These are phyloP conservation scores for Blepharisma stoltei DNA, from an alignment of 73 alveolate species.

Conservation along the genomic window DNA sequence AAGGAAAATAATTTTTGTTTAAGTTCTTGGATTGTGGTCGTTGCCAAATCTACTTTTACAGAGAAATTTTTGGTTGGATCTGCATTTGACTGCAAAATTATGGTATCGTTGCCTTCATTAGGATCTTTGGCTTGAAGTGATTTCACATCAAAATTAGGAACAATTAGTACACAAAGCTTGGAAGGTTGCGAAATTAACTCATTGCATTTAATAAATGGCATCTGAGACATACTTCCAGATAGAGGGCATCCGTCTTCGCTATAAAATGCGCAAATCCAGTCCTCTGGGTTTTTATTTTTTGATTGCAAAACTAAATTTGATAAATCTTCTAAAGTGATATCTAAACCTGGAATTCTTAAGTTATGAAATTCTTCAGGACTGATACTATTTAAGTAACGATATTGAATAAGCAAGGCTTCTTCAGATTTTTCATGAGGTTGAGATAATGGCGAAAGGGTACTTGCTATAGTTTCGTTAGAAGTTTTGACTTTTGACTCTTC, in stretches of 20 bases:
- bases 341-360: not conserved
- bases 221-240: slow-evolving; percentile 14
- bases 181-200: not conserved
- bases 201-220: not conserved
- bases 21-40: not conserved
- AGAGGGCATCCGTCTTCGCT: slow-evolving; percentile 17
- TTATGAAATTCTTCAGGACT: not conserved
- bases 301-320: not conserved
- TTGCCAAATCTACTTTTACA: not conserved
- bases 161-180: not conserved
- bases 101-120: not conserved
- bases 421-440: not conserved
- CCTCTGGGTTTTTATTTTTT: not conserved
- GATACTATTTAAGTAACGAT: not conserved
- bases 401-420: not conserved
- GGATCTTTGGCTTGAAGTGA: not conserved
- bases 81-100: not conserved
- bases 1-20: not conserved
- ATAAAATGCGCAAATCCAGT: slow-evolving; percentile 23
- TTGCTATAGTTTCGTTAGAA: no score
- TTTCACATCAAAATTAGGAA: slow-evolving; percentile 22
- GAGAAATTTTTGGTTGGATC: not conserved
- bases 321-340: not conserved
- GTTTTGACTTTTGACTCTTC: no score
- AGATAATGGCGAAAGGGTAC: no score